Conservation (phyloP, 1,139 yeast species). For the Saccharomycopsis hybrid region DNA sequence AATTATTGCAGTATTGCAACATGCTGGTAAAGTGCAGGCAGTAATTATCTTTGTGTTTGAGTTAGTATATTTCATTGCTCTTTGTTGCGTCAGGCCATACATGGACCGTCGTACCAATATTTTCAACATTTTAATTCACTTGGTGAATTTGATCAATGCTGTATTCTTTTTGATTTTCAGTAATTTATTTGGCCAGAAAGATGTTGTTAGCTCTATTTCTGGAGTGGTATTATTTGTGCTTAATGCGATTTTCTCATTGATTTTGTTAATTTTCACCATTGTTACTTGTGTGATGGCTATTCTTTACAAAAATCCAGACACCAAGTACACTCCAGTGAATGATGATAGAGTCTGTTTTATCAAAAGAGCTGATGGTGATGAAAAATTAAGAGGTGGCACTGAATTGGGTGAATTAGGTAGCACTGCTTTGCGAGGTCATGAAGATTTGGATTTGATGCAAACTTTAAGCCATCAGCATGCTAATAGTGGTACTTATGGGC, state of each 20-base stretch:
- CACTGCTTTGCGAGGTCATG: constrained; percentile 39
- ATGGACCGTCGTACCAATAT: constrained; percentile 69
- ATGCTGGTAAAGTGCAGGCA: constrained; percentile 64
- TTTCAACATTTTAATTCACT: constrained; percentile 54
- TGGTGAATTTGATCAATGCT: constrained; percentile 62
- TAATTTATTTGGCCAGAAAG: constrained; percentile 62
- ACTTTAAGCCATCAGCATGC: constrained; percentile 3
- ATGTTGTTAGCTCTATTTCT: constrained; percentile 64
- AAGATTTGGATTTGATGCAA: constrained; percentile 8
- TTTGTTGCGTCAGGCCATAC: constrained; percentile 57
- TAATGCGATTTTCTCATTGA: constrained; percentile 70
- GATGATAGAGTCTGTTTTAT: constrained; percentile 77
- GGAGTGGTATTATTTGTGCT: constrained; percentile 74
- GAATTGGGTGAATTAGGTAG: constrained; percentile 62
- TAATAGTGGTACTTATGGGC: not conserved
- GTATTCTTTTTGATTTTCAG: constrained; percentile 71
- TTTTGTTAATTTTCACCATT: constrained; percentile 55
- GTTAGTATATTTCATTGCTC: constrained; percentile 50
- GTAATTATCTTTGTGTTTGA: constrained; percentile 60
- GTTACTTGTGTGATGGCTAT: constrained; percentile 50
- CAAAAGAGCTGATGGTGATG: constrained; percentile 40
- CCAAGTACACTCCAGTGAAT: constrained; percentile 73
- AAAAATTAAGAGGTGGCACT: constrained; percentile 34
- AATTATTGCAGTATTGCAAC: constrained; percentile 64
- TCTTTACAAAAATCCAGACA: constrained; percentile 72